Evolutionary conservation across 371 early-diverging fungal genomes (phyloP).

Genomic region (Apophysomyces variabilis): DNA sequence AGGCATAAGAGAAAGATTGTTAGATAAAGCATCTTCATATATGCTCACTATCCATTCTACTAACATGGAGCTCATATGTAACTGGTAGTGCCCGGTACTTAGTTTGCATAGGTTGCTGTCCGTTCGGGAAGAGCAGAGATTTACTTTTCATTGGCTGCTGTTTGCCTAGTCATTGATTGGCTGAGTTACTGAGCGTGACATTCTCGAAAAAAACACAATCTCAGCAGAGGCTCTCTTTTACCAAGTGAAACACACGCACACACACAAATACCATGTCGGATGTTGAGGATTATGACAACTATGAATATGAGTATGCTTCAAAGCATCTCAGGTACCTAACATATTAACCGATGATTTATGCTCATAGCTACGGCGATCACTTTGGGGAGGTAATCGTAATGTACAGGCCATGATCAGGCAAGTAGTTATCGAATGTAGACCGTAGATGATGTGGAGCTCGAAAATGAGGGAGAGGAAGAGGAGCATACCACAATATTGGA

Average conservation of each 20-base stretch:
- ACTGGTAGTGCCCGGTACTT: no score
- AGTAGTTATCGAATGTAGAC: not conserved
- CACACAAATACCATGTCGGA: not conserved
- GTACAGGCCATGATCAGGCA: not conserved
- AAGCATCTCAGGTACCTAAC: not conserved
- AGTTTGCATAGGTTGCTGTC: no score
- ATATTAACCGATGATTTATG: not conserved
- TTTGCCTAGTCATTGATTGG: no score
- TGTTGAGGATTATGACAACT: not conserved
- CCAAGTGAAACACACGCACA: no score
- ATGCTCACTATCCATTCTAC: no score
- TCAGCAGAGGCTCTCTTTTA: no score
- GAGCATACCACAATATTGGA: not conserved
- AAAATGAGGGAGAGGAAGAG: not conserved
- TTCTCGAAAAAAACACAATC: not conserved
- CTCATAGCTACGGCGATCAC: not conserved
- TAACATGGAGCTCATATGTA: no score
- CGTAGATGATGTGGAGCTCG: not conserved
- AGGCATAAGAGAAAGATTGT: no score
- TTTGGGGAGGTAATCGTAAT: not conserved
- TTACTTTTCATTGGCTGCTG: no score
- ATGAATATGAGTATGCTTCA: constrained; percentile 4
- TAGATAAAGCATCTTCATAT: no score
- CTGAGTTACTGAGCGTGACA: no score
- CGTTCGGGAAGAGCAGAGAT: no score